A percentile compares a stretch with the other conserved stretches of the same genome.
These are phyloP conservation scores for Yamadazyma membranifaciens DNA, from an alignment of 1,139 yeast species.

Conservation along the genomic window DNA sequence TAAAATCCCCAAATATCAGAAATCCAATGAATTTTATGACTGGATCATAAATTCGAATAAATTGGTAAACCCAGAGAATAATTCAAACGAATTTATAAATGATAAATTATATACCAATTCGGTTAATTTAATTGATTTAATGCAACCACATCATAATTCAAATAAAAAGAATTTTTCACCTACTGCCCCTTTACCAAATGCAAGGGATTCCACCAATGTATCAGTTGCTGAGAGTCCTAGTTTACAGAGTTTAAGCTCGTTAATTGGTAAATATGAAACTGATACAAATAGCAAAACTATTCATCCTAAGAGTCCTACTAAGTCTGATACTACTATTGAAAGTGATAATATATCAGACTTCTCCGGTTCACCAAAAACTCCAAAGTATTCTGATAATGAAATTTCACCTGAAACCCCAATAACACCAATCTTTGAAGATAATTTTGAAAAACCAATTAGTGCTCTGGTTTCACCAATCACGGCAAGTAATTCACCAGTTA, in stretches of 20 bases:
- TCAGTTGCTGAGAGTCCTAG: constrained; percentile 15
- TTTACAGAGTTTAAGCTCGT: constrained; percentile 23
- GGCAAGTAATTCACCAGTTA: not conserved
- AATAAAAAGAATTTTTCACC: constrained; percentile 21
- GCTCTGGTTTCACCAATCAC: constrained; percentile 13
- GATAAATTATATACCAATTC: constrained; percentile 23
- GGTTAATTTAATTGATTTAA: constrained; percentile 20
- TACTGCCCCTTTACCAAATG: constrained; percentile 27
- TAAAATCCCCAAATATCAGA: constrained; percentile 14
- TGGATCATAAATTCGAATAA: constrained; percentile 15
- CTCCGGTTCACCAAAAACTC: constrained; percentile 15
- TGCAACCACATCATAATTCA: constrained; percentile 8
- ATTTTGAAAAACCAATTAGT: too few relatives aligned
- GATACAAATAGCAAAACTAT: not conserved
- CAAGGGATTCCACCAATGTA: not conserved
- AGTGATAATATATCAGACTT: constrained; percentile 15
- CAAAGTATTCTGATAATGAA: constrained; percentile 8
- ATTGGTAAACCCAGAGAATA: constrained; percentile 10
- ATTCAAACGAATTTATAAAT: constrained; percentile 20
- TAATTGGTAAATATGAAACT: constrained; percentile 23
- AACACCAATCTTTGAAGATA: constrained; percentile 14
- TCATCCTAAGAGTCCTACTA: not conserved
- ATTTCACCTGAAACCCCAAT: constrained; percentile 22
- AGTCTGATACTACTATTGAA: not conserved
- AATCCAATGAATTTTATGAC: constrained; percentile 16